A percentile compares a stretch with the other conserved stretches of the same genome.
Conservation (phyloP, 2,329 filamentous ascomycete species). For the Trichoderma citrinoviride region DNA sequence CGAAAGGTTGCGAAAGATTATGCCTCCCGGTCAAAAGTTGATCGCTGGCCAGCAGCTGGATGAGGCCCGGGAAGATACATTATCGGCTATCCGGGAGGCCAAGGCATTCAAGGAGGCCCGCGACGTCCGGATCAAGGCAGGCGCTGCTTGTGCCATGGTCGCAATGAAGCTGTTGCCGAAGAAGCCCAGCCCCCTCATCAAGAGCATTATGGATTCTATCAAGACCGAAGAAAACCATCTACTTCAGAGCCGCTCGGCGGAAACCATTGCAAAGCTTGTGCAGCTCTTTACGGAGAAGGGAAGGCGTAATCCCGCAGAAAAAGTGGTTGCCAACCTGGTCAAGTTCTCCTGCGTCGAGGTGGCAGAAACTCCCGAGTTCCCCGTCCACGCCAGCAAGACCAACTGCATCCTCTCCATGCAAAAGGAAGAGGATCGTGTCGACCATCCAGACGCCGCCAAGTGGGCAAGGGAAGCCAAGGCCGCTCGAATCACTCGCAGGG, state of each 20-base stretch:
- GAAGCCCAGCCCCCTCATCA: slow-evolving; percentile 90
- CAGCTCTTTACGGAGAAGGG: slow-evolving; percentile 78
- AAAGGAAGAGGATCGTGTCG: slow-evolving; percentile 93
- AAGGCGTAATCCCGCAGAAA: slow-evolving; percentile 83
- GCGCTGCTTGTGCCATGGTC: slow-evolving; percentile 82
- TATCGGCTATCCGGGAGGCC: slow-evolving; percentile 74
- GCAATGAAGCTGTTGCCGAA: slow-evolving; percentile 86
- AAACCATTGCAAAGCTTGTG: slow-evolving; percentile 81
- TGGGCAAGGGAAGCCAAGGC: slow-evolving; percentile 87
- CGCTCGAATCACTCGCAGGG: slow-evolving; percentile 84
- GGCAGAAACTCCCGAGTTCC: slow-evolving; percentile 94
- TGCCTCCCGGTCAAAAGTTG: slow-evolving; percentile 83
- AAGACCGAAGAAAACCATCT: slow-evolving; percentile 91
- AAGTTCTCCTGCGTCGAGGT: slow-evolving; percentile 98
- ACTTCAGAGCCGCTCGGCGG: slow-evolving; percentile 81
- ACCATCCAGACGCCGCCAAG: slow-evolving; percentile 85
- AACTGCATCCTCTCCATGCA: slow-evolving; percentile 86
- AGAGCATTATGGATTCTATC: slow-evolving; percentile 96
- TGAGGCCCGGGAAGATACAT: slow-evolving; percentile 70
- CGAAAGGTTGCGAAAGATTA: slow-evolving; percentile 81
- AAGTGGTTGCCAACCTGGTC: slow-evolving; percentile 91
- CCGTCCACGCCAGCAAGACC: slow-evolving; percentile 73
- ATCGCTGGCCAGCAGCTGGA: slow-evolving; percentile 76
- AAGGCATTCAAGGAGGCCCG: slow-evolving; percentile 74
- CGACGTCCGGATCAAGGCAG: slow-evolving; percentile 82